A percentile compares a stretch with the other conserved stretches of the same genome.
phyloP scores from a whole-genome alignment of 176 grass and related monocot species.

The Stipa capillata region DNA sequence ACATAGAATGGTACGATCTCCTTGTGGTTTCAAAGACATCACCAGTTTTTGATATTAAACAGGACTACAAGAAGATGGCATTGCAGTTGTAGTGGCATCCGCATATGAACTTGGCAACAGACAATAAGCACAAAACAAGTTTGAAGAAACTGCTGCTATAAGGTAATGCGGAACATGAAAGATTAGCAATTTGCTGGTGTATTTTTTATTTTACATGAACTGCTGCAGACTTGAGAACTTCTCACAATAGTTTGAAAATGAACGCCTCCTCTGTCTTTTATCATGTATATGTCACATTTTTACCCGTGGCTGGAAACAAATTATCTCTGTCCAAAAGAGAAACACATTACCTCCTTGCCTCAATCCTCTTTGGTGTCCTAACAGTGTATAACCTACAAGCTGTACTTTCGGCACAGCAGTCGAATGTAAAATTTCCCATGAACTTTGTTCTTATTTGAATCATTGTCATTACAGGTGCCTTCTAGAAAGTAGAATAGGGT shows the following conservation, averaged over 20 bases:
- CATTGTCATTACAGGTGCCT: neutral
- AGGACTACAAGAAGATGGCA: slow-evolving; percentile 41
- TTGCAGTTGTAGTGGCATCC: slow-evolving; percentile 42
- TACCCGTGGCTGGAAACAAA: neutral
- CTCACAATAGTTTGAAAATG: neutral
- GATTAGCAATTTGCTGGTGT: neutral
- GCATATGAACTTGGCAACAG: slow-evolving; percentile 40
- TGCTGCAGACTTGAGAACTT: neutral
- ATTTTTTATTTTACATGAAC: neutral
- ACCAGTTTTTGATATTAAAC: slow-evolving; percentile 28
- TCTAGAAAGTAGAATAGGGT: neutral
- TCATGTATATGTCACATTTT: neutral
- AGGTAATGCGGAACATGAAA: neutral
- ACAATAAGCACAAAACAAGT: slow-evolving; percentile 25
- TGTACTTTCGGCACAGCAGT: neutral
- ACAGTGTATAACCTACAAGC: neutral
- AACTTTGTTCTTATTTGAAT: neutral
- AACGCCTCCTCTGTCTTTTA: neutral
- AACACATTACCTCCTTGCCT: neutral
- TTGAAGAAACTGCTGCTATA: slow-evolving; percentile 47
- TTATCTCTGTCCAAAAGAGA: neutral
- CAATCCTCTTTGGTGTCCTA: neutral
- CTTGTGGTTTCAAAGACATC: slow-evolving; percentile 34
- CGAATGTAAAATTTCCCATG: neutral
- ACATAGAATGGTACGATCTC: slow-evolving; percentile 43